Evolutionary conservation across 108 stramenopile species (phyloP), one percentile per base, ranked within the genome.

Genomic region (Skeletonema marinoi): DNA sequence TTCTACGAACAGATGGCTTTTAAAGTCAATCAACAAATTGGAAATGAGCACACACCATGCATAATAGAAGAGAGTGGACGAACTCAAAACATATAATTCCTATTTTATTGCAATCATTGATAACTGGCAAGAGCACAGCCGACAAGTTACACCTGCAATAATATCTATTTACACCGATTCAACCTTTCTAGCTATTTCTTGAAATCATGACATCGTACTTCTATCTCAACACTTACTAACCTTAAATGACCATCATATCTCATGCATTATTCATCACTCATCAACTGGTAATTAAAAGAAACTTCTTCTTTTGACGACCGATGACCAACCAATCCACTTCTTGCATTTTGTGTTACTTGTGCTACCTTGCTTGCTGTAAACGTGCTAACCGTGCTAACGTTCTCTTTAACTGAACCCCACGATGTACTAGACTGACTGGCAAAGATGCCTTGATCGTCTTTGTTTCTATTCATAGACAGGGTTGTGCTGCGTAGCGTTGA

Each of bases 221-320:
- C 44, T 46, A 46, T 46, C 39, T 41, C 3, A 25, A 33, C 35
- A 61, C 60, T 0, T 0, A 61, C 19, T n/a, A n/a, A n/a, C 4
- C 6, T n/a, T 6, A 16, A 3, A 61, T 35, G 14, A 5, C 2
- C 60, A 61, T 61, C 60, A 61, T 14, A 58, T 58, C 19, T 6
- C 56, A 60, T 31, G 16, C 59, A 61, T 21, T 61, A 31, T 31
- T 33, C 31, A 33, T 61, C 60, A 16, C 21, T 14, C 60, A 61
- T 61, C 25, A 61, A 61, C 60, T 61, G 60, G 35, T 61, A 61
- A 61, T 61, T 33, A 16, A 61, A 61, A 31, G 60, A 61, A 35
- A 33, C 60, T 33, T 61, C 35, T 21, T 14, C 35, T 19, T 13
- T 17, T 16, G 42, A 44, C 44, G 14, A 16, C 44, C 44, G 16